Evolutionary conservation across 2,329 filamentous ascomycete genomes (phyloP).

Genomic region (Zarea fungicola): DNA sequence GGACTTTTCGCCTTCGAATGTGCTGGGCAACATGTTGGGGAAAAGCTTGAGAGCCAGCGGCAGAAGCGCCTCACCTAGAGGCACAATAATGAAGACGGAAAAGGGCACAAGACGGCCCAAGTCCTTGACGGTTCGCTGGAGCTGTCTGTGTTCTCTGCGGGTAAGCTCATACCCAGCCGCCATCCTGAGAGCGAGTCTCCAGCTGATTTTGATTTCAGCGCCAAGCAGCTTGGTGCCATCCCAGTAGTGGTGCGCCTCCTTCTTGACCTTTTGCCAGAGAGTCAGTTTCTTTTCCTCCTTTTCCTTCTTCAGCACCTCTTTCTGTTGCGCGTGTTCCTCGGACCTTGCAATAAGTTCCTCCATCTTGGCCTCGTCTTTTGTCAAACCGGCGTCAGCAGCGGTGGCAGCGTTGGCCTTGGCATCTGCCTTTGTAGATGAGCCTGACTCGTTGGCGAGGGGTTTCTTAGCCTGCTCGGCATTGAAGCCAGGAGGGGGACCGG

Average conservation of each 20-base stretch:
- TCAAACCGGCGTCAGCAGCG: constrained; percentile 24
- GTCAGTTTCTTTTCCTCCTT: constrained; percentile 84
- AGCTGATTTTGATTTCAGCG: constrained; percentile 89
- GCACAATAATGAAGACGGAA: constrained; percentile 93
- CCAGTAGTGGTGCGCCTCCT: constrained; percentile 93
- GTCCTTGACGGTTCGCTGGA: constrained; percentile 90
- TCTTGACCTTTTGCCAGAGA: constrained; percentile 87
- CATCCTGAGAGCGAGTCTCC: constrained; percentile 90
- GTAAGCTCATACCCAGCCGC: constrained; percentile 95
- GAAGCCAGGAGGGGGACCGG: constrained; percentile 78
- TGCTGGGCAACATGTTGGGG: constrained; percentile 95
- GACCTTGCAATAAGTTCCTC: constrained; percentile 61
- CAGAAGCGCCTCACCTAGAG: constrained; percentile 88
- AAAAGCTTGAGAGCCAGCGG: constrained; percentile 91
- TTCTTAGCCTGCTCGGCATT: constrained; percentile 87
- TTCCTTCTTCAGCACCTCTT: constrained; percentile 48
- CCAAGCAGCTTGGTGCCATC: constrained; percentile 94
- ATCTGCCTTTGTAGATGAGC: constrained; percentile 28
- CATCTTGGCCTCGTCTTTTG: constrained; percentile 41
- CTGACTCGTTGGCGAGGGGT: constrained; percentile 58
- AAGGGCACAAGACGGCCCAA: constrained; percentile 90
- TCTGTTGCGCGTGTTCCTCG: constrained; percentile 54
- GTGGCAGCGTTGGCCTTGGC: constrained; percentile 21
- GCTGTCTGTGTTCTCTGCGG: constrained; percentile 85
- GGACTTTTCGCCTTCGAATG: constrained; percentile 86